Evolutionary conservation across 1,284 basidiomycete species (phyloP), one percentile per base, ranked within the genome.

Genomic region (Boletus semigastroideus): DNA sequence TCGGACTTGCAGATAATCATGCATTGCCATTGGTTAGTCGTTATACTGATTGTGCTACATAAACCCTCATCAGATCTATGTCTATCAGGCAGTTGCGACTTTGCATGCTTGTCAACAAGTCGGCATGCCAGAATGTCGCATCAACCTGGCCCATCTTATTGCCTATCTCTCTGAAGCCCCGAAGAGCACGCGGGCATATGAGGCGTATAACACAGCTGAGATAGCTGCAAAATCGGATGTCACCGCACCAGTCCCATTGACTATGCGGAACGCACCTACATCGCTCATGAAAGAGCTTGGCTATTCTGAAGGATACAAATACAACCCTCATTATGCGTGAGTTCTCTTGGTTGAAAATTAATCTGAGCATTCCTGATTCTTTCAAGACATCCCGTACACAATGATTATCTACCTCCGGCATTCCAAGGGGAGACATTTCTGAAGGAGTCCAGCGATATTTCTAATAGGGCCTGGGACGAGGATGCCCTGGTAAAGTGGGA

Each of bases 241-340:
- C 40, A 74, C 78, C 0, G 69, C 81, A 37, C 79, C 85, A 0
- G 86, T 96, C 0, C 93, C 94, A 0, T 61, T 92, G 52, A 78
- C 83, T 51, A 78, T 95, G 57, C 79, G 94, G n/a, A 96, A 96
- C 66, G 92, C 92, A 2, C 92, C 93, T 3, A 95, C 93, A 6
- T 69, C 64, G 31, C 68, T 95, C 27, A 92, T 95, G 91, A 86
- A 87, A 63, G 78, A 87, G 17, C 76, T 95, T 0, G 90, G 88
- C 6, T 93, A 91, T 62, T 82, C 82, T 1, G 74, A 81, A 48
- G 82, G 78, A 25, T 93, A 93, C 62, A 69, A 71, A 46, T 96
- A 96, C 66, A 90, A 95, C 66, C 93, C 93, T 0, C 75, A 77
- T 19, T 95, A 81, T 65, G 74, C 72, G 74, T 90, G 71, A 64